Evolutionary conservation across 306 rosid genomes (phyloP), one percentile per base, ranked within the genome.

Genomic region (Astragalus membranaceus): DNA sequence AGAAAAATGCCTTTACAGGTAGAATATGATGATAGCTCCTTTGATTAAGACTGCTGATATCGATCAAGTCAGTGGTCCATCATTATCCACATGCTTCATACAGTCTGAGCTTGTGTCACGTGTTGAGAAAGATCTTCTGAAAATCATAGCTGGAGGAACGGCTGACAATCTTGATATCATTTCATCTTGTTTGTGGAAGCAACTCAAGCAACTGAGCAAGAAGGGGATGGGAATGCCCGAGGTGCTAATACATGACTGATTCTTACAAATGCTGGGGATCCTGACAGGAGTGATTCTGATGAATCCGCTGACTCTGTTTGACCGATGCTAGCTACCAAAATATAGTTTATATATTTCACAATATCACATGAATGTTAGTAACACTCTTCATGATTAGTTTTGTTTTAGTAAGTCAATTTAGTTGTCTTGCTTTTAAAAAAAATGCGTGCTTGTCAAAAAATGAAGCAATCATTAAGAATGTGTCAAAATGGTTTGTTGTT

Each of bases 71-170:
- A 37, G 29, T 16, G 39, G 12, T 61, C 41, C 53, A 52, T 77
- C 54, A 23, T 13, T 77, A 11, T 43, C 26, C 50, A 23, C 16
- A 10, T 33, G 46, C 35, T 74, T 66, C 68, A 1, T 32, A 60
- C 17, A 20, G 53, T 69, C 9, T 36, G 97, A 94, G 87, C 91
- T 94, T 62, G 97, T 94, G 29, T 90, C 90, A 2, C 92, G 92
- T 3, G 99, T 91, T 71, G 96, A 91, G 92, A 89, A 89, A 81
- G 97, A 94, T 83, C 83, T 94, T 48, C 88, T 90, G 76, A 91
- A 85, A 58, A 91, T 94, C 61, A 80, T 86, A 52, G 92, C 95
- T 9, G 81, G 96, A 69, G 89, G 97, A 79, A 80, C 92, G 46
- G 82, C 90, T 0, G 96, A 86, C 53, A 90, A 82, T 81, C 73